Conservation (phyloP, 23 red algal species). For the Porphyridium purpureum region DNA sequence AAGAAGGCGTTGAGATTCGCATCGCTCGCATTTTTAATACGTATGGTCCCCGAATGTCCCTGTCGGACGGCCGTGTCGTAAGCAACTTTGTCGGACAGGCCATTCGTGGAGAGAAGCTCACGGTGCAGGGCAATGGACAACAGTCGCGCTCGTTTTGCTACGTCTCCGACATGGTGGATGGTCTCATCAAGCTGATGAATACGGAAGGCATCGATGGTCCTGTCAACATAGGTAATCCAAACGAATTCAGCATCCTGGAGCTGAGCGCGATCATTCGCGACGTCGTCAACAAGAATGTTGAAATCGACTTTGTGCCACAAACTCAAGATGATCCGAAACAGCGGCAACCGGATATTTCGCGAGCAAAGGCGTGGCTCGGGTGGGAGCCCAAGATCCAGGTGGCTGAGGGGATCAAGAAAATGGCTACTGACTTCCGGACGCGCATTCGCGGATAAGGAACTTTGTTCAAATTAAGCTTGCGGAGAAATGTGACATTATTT, state of each 20-base stretch:
- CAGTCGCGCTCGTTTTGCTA: slow-evolving; percentile 98
- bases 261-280: slow-evolving; percentile 61
- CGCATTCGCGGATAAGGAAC: no score
- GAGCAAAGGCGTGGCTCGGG: slow-evolving; percentile 38
- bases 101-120: slow-evolving; percentile 73
- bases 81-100: slow-evolving; percentile 97
- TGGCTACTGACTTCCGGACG: slow-evolving; percentile 78
- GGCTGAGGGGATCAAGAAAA: slow-evolving; percentile 56
- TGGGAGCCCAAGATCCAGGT: slow-evolving; percentile 80
- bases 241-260: slow-evolving; percentile 79
- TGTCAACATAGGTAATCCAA: slow-evolving; percentile 88
- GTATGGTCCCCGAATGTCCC: slow-evolving; percentile 90
- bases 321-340: slow-evolving; percentile 96
- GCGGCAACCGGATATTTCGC: slow-evolving; percentile 81
- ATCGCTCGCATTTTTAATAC: slow-evolving; percentile 98
- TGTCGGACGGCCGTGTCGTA: slow-evolving; percentile 90
- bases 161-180: slow-evolving; percentile 83
- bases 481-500: no score
- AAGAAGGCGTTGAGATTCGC: slow-evolving; percentile 95
- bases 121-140: slow-evolving; percentile 82
- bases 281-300: slow-evolving; percentile 32
- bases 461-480: no score
- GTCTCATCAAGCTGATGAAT: slow-evolving; percentile 93
- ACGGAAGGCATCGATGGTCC: slow-evolving; percentile 45
- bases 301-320: slow-evolving; percentile 61